Evolutionary conservation across 257 asterid genomes (phyloP), one percentile per base, ranked within the genome.

Genomic region (Salvia splendens): DNA sequence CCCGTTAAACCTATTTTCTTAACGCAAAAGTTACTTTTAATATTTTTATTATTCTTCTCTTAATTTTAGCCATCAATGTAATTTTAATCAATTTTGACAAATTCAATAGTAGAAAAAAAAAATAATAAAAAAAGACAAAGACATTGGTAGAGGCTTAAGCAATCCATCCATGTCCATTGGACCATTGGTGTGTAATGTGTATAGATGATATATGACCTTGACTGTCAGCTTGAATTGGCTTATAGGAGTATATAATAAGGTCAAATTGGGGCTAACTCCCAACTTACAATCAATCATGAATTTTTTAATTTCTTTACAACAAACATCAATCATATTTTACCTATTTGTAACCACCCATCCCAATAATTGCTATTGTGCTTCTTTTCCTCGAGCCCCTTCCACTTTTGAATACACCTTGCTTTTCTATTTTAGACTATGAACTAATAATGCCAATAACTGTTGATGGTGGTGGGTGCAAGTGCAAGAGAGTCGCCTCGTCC

Each of bases 281-380:
- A 24, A 49, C 8, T 54, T 78, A 24, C 47, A 65, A 59, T 52
- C 73, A 77, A 55, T 61, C 55, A 61, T 61, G 68, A 45, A 59
- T 38, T 40, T 58, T 61, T 17, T 14, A 14, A 38, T 57, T 67
- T 70, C 60, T 54, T 51, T 59, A 59, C 78, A 62, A 74, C 79
- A 70, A 74, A 58, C 78, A 9, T 62, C 74, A 71, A 74, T 73
- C 48, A 68, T 61, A 36, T 24, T 73, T 55, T 42, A 40, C 68
- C 51, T 35, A 47, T 51, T 56, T 49, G 48, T 41, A 62, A 69
- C 75, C 51, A 65, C 83, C 58, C 49, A 48, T 53, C 72, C 56
- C 73, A 77, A 79, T 77, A 57, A 78, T 24, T 81, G 72, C 62
- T 42, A 53, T 66, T 28, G 51, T 73, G 71, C 50, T 50, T 50